A percentile compares a stretch with the other conserved stretches of the same genome.
phyloP scores from a whole-genome alignment of 163 green algal species.

The Prototheca wickerhamii region DNA sequence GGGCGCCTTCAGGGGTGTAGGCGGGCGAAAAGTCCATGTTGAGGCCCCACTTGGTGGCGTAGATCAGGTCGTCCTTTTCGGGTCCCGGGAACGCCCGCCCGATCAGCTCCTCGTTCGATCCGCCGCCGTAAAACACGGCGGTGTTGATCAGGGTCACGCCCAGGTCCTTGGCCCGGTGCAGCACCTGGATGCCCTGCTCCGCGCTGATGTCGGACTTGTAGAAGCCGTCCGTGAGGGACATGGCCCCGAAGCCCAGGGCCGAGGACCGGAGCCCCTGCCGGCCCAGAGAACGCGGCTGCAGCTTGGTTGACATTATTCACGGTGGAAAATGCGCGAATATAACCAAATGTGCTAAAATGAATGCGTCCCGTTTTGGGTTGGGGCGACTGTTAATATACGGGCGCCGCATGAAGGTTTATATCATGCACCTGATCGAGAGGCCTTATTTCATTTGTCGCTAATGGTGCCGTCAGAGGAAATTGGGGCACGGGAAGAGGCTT shows the following conservation, averaged over 20 bases:
- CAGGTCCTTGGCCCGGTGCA: neutral
- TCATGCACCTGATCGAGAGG: too few species aligned
- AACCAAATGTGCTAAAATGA: too few species aligned
- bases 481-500: too few species aligned
- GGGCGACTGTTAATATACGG: too few species aligned
- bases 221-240: constrained; percentile 1
- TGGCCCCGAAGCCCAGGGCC: neutral
- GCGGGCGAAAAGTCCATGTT: constrained; percentile 16
- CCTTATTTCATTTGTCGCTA: too few species aligned
- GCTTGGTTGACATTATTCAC: too few species aligned
- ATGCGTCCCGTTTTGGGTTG: too few species aligned
- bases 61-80: constrained; percentile 6
- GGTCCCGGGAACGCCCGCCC: neutral
- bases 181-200: neutral
- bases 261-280: neutral
- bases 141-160: neutral
- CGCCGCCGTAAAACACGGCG: neutral
- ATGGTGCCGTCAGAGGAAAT: too few species aligned
- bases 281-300: too few species aligned
- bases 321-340: too few species aligned
- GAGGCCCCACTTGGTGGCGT: constrained; percentile 46
- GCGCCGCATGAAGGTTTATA: too few species aligned
- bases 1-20: constrained; percentile 22
- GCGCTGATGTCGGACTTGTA: neutral
- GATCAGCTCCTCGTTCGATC: neutral